A percentile compares a stretch with the other conserved stretches of the same genome.
Conservation (phyloP, 164 flowering plant species). For the Annona cherimola region DNA sequence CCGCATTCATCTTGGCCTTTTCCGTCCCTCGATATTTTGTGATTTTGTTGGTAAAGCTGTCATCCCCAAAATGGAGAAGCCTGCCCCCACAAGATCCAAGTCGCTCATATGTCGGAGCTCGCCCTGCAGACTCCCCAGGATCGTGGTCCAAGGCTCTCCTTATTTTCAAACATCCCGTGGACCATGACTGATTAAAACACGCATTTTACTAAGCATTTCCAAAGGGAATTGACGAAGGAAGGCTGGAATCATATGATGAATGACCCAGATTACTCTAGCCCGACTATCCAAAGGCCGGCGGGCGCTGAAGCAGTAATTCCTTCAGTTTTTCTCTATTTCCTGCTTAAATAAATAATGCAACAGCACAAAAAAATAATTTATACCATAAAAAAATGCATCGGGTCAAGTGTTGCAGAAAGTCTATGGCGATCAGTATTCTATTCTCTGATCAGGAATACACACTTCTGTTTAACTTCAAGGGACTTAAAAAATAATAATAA, state of each 20-base stretch:
- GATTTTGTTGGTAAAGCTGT: no score
- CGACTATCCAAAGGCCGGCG: not conserved
- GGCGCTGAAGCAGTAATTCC: not conserved
- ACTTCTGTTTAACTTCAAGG: not conserved
- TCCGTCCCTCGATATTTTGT: not conserved
- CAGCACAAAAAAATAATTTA: not conserved
- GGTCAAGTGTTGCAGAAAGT: not conserved
- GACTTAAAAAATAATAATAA: not conserved
- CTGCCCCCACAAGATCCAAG: not conserved
- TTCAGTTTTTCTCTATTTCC: not conserved
- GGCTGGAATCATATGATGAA: no score
- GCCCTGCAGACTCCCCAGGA: not conserved
- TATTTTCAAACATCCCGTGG: no score
- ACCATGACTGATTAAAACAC: no score
- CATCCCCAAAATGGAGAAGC: not conserved
- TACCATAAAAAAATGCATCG: not conserved
- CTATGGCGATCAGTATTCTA: not conserved
- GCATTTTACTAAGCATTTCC: no score
- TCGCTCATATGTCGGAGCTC: not conserved
- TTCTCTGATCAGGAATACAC: constrained; percentile 3
- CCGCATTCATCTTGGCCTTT: not conserved
- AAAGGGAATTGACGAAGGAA: no score
- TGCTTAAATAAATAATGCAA: not conserved
- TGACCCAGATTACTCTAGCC: no score
- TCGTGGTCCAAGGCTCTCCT: not conserved